Evolutionary conservation across 306 rosid genomes (phyloP), one percentile per base, ranked within the genome.

Genomic region (Sindora glabra): DNA sequence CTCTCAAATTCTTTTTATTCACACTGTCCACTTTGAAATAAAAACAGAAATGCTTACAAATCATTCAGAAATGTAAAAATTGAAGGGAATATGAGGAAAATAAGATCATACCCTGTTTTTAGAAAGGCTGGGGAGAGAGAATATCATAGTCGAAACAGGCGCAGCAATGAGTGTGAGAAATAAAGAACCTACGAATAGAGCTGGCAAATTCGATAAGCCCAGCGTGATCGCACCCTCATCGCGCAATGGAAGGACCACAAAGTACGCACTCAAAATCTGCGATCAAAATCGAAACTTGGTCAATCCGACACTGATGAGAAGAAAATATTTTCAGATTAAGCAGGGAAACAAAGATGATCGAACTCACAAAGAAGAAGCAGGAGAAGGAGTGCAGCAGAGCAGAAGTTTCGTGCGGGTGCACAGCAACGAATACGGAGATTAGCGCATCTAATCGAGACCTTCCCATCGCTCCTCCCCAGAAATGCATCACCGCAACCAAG

Each of bases 221-320:
- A 92, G 40, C 1, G 99, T 88, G 67, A 92, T 89, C 3, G 90
- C 99, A 40, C 95, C 96, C 53, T 92, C 99, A 36, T 92, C 99
- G 0, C 99, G 95, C 85, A 92, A 72, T 3, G 99, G 99, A 72
- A 92, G 92, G 70, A 92, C 87, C 27, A 92, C 90, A 61, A 92
- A 92, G 71, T 89, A 92, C 8, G 99, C 89, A 79, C 99, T 83
- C 89, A 92, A 66, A 76, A 92, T 83, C 98, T 92, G 78, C 54
- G 71, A 23, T 8, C 17, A 66, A 5, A 2, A 24, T 12, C 13
- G 6, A 59, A 0, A 32, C 17, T 23, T 38, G 12, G 10, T 19
- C 23, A 57, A 52, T 25, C 34, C 7, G 17, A 49, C 3, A 14
- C 12, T 36, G 16, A 26, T 16, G 21, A 39, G 23, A 0, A 23